A percentile compares a stretch with the other conserved stretches of the same genome.
Conservation (phyloP, 176 grass and related monocot genomes). For the Zea luxurians region DNA sequence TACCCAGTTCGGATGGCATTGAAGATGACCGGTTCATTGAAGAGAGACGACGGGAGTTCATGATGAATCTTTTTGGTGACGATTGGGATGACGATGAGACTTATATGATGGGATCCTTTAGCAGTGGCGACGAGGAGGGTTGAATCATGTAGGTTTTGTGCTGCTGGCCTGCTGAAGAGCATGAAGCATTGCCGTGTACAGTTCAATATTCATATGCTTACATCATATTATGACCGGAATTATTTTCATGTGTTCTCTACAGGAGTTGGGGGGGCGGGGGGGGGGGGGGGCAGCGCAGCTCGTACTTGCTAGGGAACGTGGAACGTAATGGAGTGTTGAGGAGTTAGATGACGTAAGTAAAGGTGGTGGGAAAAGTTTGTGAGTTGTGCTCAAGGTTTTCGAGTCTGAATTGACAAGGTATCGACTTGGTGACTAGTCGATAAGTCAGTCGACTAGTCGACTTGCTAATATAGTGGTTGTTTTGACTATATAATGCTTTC, state of each 20-base stretch:
- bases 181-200: not conserved
- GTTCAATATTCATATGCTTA: not conserved
- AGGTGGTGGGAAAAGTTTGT: no score
- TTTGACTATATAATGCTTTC: no score
- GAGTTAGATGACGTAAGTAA: no score
- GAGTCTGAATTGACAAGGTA: no score
- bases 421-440: no score
- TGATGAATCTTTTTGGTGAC: conserved; percentile 64
- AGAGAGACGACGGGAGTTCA: conserved; percentile 32
- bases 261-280: not conserved
- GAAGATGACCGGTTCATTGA: conserved; percentile 69
- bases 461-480: no score
- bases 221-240: conserved; percentile 16
- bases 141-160: conserved; percentile 27
- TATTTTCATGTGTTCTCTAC: conserved; percentile 10
- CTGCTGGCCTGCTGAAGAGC: not conserved
- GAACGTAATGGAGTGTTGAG: no score
- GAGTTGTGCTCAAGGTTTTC: no score
- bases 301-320: no score
- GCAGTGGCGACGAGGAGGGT: conserved; percentile 63
- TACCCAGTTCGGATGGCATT: conserved; percentile 60
- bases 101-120: conserved; percentile 56
- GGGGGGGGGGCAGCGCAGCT: no score
- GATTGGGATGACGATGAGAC: conserved; percentile 56
- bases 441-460: no score